These are phyloP conservation scores for Leccinum arenicola DNA, from an alignment of 768 basidiomycete species.

Conservation along the genomic window DNA sequence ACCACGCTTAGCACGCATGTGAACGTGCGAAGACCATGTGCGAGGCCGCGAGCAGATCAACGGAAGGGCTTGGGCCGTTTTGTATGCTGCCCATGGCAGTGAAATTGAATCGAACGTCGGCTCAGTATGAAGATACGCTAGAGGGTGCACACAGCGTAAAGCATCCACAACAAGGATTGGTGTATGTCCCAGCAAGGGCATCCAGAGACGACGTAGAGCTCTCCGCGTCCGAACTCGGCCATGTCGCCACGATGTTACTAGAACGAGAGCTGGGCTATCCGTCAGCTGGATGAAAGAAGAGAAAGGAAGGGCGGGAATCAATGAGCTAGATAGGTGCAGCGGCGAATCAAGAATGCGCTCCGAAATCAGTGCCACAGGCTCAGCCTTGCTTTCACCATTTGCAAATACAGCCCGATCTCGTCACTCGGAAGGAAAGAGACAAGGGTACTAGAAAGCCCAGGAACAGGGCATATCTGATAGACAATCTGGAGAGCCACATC, in stretches of 20 bases:
- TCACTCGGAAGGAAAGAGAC: conserved; percentile 36
- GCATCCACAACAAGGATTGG: conserved; percentile 36
- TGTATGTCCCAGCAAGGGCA: conserved; percentile 36
- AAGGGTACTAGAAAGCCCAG: conserved; percentile 32
- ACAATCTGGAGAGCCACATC: conserved; percentile 29
- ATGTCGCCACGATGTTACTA: neutral
- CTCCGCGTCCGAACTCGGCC: neutral
- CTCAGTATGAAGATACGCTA: conserved; percentile 22
- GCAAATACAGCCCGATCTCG: conserved; percentile 35
- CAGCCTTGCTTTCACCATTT: conserved; percentile 27
- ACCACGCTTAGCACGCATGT: conserved; percentile 21
- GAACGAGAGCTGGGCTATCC: neutral
- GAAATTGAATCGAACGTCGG: conserved; percentile 29
- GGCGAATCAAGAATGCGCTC: conserved; percentile 25
- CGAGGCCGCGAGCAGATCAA: conserved; percentile 33
- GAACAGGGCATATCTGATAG: conserved; percentile 33
- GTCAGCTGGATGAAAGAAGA: neutral
- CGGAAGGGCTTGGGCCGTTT: neutral
- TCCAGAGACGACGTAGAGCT: conserved; percentile 14
- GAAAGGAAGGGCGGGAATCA: neutral
- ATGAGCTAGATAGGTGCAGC: conserved; percentile 7
- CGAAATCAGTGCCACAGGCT: conserved; percentile 5
- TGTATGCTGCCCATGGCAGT: conserved; percentile 21
- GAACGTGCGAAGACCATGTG: conserved; percentile 37
- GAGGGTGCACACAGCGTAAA: conserved; percentile 36